Evolutionary conservation across 2,329 filamentous ascomycete genomes (phyloP).

Genomic region (Colletotrichum theobromicola): DNA sequence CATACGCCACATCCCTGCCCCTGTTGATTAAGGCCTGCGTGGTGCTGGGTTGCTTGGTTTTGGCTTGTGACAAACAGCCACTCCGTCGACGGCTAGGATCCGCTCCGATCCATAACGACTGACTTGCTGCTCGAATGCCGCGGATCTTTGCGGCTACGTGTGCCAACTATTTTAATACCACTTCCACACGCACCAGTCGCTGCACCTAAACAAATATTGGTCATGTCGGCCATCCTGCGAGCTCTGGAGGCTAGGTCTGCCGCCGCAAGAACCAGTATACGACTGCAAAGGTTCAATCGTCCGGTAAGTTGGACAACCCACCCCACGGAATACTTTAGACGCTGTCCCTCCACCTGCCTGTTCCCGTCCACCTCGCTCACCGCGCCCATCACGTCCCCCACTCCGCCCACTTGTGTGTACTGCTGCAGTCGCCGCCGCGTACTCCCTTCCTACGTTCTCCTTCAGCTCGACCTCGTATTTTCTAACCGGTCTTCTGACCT

Average conservation of each 20-base stretch:
- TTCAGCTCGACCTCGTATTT: not conserved
- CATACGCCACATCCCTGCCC: not conserved
- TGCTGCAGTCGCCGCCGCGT: not conserved
- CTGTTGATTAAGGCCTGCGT: slow-evolving; percentile 10
- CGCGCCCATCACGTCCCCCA: not conserved
- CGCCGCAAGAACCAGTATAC: slow-evolving; percentile 6
- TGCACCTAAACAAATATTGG: slow-evolving; percentile 1
- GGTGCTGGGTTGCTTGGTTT: slow-evolving; percentile 4
- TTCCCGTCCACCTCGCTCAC: not conserved
- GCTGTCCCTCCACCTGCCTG: not conserved
- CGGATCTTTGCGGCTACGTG: slow-evolving; percentile 21
- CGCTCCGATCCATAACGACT: slow-evolving; percentile 15
- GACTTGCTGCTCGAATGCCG: slow-evolving; percentile 10
- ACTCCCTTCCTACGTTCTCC: not conserved
- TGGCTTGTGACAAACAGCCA: slow-evolving; percentile 22
- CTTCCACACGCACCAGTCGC: slow-evolving; percentile 3
- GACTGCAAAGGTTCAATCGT: slow-evolving; percentile 1
- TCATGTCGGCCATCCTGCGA: slow-evolving; percentile 24
- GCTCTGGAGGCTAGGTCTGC: slow-evolving; percentile 24
- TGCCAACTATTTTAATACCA: slow-evolving; percentile 16
- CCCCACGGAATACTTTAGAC: not conserved
- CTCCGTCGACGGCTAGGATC: not conserved
- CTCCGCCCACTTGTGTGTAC: not conserved
- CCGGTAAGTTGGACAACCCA: not conserved
- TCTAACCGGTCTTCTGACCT: not conserved